These are phyloP conservation scores for Ophiostoma sp. DNA, from an alignment of 2,329 filamentous ascomycete species.

Conservation along the genomic window DNA sequence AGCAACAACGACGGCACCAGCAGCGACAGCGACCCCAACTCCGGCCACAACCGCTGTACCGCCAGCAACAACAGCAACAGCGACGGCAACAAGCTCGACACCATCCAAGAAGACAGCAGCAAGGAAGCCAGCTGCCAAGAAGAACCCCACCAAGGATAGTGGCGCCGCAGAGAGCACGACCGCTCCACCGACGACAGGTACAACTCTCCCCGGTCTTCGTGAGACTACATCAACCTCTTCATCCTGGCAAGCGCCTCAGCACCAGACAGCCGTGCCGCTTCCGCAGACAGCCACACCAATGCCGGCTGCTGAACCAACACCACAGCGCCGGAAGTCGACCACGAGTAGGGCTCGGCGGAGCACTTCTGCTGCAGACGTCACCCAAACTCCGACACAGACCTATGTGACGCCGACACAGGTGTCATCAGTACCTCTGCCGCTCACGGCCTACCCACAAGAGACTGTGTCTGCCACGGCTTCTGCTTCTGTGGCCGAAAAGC, in stretches of 20 bases:
- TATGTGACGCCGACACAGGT: background rate
- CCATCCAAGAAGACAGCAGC: background rate
- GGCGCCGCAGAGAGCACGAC: background rate
- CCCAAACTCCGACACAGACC: background rate
- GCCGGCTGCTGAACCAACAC: background rate
- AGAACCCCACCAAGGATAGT: background rate
- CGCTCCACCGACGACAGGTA: background rate
- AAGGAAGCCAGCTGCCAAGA: background rate
- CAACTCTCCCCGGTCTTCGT: background rate
- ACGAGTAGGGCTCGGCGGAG: background rate
- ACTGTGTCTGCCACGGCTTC: background rate
- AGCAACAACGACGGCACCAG: background rate
- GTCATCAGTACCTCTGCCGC: slow-evolving; percentile 5
- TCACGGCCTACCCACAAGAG: background rate
- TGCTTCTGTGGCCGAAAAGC: background rate
- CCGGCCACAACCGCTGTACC: background rate
- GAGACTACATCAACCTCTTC: background rate
- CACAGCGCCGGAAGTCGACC: slow-evolving; percentile 1
- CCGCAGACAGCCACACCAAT: background rate
- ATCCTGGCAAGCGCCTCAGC: background rate
- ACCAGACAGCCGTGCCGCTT: background rate
- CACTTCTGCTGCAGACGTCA: background rate
- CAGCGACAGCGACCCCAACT: background rate
- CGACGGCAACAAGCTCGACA: background rate
- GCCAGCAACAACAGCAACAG: background rate